Evolutionary conservation across 2,329 filamentous ascomycete genomes (phyloP).

Genomic region (Neonectria punicea): DNA sequence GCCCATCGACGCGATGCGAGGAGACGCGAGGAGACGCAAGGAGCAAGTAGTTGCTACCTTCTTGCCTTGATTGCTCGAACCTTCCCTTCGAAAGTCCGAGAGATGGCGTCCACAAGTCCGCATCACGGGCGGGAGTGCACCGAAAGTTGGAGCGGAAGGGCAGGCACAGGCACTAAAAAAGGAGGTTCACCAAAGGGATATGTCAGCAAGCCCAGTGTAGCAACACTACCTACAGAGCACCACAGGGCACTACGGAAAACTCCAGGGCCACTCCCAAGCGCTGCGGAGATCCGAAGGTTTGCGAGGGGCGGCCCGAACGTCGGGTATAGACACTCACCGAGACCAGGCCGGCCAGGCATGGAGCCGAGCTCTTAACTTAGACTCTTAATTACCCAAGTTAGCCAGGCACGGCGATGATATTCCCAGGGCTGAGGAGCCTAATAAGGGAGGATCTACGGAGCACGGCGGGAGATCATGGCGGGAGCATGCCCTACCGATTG

Average conservation of each 20-base stretch:
- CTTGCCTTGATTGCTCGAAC: neutral
- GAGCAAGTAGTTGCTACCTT: slow-evolving; percentile 4
- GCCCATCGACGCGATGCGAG: neutral
- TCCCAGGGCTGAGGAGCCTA: neutral
- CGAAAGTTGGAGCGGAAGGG: neutral
- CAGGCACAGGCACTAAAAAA: neutral
- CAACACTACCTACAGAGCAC: neutral
- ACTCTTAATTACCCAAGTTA: neutral
- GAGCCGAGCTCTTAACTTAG: too few species aligned
- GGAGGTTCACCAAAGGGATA: neutral
- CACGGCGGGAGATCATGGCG: neutral
- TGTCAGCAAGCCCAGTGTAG: too few species aligned
- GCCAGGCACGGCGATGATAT: slow-evolving; percentile 1
- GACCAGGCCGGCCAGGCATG: neutral
- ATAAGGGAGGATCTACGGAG: neutral
- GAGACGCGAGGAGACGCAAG: slow-evolving; percentile 6
- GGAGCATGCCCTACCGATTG: neutral
- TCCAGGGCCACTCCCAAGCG: neutral
- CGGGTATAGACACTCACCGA: neutral
- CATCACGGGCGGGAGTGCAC: neutral
- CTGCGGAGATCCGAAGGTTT: slow-evolving; percentile 1
- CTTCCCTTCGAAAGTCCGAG: neutral
- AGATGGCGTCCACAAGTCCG: too few species aligned
- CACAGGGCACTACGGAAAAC: neutral
- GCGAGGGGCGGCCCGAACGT: slow-evolving; percentile 14